A percentile compares a stretch with the other conserved stretches of the same genome.
Evolutionary conservation across 805 yeast species (phyloP).

Genomic region (Monosporozyma servazzii): DNA sequence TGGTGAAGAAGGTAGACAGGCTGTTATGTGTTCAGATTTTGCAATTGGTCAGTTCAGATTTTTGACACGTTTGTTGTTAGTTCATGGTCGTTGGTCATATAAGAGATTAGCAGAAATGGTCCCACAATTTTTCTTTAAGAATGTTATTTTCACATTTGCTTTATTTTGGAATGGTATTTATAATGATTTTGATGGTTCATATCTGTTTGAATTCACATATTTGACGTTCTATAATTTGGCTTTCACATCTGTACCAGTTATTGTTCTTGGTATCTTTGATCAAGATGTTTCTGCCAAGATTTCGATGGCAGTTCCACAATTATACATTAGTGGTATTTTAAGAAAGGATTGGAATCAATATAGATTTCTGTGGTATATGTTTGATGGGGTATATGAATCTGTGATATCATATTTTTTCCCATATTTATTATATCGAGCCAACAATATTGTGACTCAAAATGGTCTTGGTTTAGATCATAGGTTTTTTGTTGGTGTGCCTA

Average conservation of each 20-base stretch:
- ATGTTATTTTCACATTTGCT: slow-evolving; percentile 65
- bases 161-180: slow-evolving; percentile 75
- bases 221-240: slow-evolving; percentile 78
- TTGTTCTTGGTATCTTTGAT: slow-evolving; percentile 67
- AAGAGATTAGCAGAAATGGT: slow-evolving; percentile 77
- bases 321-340: slow-evolving; percentile 64
- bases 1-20: slow-evolving; percentile 87
- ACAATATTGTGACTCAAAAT: slow-evolving; percentile 38
- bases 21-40: slow-evolving; percentile 81
- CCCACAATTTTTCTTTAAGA: slow-evolving; percentile 72
- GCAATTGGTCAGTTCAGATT: slow-evolving; percentile 82
- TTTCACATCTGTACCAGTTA: slow-evolving; percentile 73
- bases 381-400: slow-evolving; percentile 75
- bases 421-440: slow-evolving; percentile 40
- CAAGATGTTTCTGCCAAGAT: slow-evolving; percentile 70
- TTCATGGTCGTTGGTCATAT: slow-evolving; percentile 84
- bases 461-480: slow-evolving; percentile 63
- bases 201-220: slow-evolving; percentile 68
- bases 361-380: slow-evolving; percentile 66
- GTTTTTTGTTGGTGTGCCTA: slow-evolving; percentile 61
- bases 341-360: slow-evolving; percentile 63
- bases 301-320: slow-evolving; percentile 62
- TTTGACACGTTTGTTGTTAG: slow-evolving; percentile 53
- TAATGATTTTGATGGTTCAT: slow-evolving; percentile 70
- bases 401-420: slow-evolving; percentile 68